A percentile compares a stretch with the other conserved stretches of the same genome.
Conservation (phyloP, 1,284 basidiomycete species). For the Termitomyces sp. region DNA sequence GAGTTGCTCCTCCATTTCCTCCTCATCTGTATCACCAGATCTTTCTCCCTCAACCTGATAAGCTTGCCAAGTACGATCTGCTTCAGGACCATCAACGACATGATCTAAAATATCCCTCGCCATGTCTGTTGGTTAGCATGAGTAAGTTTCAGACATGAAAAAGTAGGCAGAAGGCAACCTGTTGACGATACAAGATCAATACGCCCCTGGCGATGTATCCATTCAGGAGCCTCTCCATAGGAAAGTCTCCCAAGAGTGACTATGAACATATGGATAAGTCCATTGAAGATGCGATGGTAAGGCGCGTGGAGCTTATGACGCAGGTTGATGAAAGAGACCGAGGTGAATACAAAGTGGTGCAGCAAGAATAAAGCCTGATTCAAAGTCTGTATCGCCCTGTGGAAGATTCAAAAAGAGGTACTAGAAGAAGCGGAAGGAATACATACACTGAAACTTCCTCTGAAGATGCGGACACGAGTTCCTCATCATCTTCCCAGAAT, state of each 20-base stretch:
- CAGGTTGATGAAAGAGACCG: conserved; percentile 42
- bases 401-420: conserved; percentile 8
- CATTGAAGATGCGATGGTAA: conserved; percentile 51
- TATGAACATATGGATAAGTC: conserved; percentile 71
- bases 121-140: conserved; percentile 40
- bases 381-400: conserved; percentile 45
- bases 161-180: conserved; percentile 34
- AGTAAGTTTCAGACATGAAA: conserved; percentile 14
- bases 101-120: conserved; percentile 66
- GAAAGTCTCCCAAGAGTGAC: conserved; percentile 72
- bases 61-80: conserved; percentile 65
- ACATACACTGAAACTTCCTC: conserved; percentile 36
- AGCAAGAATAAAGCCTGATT: conserved; percentile 52
- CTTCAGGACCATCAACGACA: conserved; percentile 72
- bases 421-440: background rate
- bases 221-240: conserved; percentile 65
- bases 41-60: conserved; percentile 50
- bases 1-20: conserved; percentile 45
- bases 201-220: conserved; percentile 43
- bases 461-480: conserved; percentile 32
- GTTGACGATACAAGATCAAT: conserved; percentile 42
- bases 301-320: conserved; percentile 50
- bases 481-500: conserved; percentile 63
- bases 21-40: conserved; percentile 39
- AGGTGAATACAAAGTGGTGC: conserved; percentile 51